Base-by-base conservation (phyloP, 352 stramenopile species). In the Phytophthora ramorum region DNA sequence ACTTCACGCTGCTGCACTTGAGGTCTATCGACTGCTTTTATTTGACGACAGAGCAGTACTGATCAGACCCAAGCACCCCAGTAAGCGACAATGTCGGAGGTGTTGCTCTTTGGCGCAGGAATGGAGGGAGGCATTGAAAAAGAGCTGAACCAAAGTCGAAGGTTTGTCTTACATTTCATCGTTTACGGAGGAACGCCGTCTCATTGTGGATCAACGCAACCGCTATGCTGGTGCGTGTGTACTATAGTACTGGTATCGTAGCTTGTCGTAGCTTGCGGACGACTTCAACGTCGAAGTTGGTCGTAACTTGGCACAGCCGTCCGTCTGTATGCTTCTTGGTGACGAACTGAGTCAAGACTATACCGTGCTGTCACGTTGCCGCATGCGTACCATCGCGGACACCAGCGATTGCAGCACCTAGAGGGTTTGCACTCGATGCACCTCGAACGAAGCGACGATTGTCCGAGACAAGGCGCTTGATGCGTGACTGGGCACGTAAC, bases 401-500 rank as follows among this genome's bases (percentile, higher is more conserved):
- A 32, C 26, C 0, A 32, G 24, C 24, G 5, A 28, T 28, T 53
- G 46, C 46, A 38, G 34, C 34, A 40, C 10, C 34, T 40, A 0
- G 34, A n/a, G 34, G 46, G 14, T 13, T 53, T 53, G 46, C 46
- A 43, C 26, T 30, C 17, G 48, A 43, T 30, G 47, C 47, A 16
- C 41, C 17, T n/a, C 30, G 19, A 14, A 55, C 48, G 48, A 55
- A 17, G 32, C 19, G 48, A 55, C 48, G 48, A 44, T 38, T 5
- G 45, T 51, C 20, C 22, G 3, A 7, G 12, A 14, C 26, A 8
- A 34, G 20, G 13, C 14, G 9, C 7, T 17, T 53, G 34, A 30
- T 53, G 24, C 34, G 34, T 40, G 34, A 13, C 12, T 40, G 34
- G 1, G 14, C 34, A 16, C 12, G 34, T 40, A 40, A 10, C 14